phyloP scores from a whole-genome alignment of 2,329 filamentous ascomycete species.

The Catunica adiposa region DNA sequence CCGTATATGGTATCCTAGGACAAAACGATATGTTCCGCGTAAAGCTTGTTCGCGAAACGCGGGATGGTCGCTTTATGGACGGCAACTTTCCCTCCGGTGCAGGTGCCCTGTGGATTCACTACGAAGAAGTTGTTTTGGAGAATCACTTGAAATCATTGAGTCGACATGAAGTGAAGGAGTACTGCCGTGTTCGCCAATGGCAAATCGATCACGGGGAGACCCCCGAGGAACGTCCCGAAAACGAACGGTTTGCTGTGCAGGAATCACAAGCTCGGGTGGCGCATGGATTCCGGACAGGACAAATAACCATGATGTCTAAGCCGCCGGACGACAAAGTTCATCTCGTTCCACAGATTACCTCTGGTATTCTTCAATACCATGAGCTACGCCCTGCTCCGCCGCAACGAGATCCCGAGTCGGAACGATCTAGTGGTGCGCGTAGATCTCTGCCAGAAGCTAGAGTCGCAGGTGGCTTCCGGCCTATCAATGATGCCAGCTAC shows the following conservation, averaged over 20 bases:
- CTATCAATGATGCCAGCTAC: constrained; percentile 10
- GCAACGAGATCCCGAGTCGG: background rate
- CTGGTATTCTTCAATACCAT: constrained; percentile 12
- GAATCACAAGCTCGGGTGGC: constrained; percentile 33
- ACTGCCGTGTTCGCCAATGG: constrained; percentile 42
- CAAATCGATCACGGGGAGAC: constrained; percentile 39
- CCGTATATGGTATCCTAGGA: constrained; percentile 45
- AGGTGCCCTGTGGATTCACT: constrained; percentile 45
- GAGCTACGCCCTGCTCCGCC: constrained; percentile 11
- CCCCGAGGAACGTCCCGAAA: constrained; percentile 29
- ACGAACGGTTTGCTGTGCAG: constrained; percentile 35
- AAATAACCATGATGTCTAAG: constrained; percentile 17
- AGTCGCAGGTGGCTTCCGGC: background rate
- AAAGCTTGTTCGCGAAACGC: constrained; percentile 42
- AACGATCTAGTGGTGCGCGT: background rate
- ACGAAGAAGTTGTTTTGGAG: constrained; percentile 44
- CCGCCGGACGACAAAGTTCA: constrained; percentile 16
- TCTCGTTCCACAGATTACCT: constrained; percentile 11
- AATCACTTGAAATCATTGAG: constrained; percentile 34
- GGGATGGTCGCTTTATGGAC: constrained; percentile 39
- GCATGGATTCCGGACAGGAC: constrained; percentile 16
- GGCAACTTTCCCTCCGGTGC: constrained; percentile 45
- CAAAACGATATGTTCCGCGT: constrained; percentile 49
- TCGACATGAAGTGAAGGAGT: constrained; percentile 44
- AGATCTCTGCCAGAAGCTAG: constrained; percentile 12